Base-by-base conservation (phyloP, 345 rosid genomes). In the Eucalyptus sp. region DNA sequence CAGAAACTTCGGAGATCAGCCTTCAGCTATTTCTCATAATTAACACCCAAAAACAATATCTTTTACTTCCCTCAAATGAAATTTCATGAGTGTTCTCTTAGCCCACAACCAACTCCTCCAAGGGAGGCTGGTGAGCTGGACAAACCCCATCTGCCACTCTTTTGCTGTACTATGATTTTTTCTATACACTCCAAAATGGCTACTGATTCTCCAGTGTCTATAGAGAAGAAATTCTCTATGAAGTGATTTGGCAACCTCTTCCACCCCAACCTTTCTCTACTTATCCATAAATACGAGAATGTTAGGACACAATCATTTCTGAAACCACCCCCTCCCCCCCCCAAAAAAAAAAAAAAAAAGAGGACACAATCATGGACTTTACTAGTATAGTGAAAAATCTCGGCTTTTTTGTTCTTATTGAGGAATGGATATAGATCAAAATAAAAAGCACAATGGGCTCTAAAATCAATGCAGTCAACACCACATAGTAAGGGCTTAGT, bases 321-420 rank as follows among this genome's bases (percentile, higher is more conserved):
- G 9, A 52, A 0, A 22, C 20, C 8, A 2, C 37, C 54, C 22
- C 4, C 54, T 0, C 18, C 3, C 4, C 37, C 54, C 54, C 4
- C 54, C 3, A 7, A 5, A 50, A 14, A 14, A 16, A 16, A 14
- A 16, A 3, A 17, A 51, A 7, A 51, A 17, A 51, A 51, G 17
- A 66, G 22, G 37, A 31, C 20, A 66, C 79, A 31, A 66, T 68
- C 44, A 68, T 16, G 44, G 20, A 68, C 12, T 33, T 68, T 68
- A 68, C 44, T 33, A 33, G 43, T 68, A 68, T 68, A 33, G 44
- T 68, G 80, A 71, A 5, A 37, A 71, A 71, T 33, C 25, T 33
- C 2, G 4, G 33, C 43, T 71, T 71, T 68, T 17, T 71, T 37
- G 25, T 71, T 71, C 44, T 71, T 71, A 71, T 17, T 18, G 44